phyloP scores from a whole-genome alignment of 768 basidiomycete genomes.

The Agrocybe pediades region DNA sequence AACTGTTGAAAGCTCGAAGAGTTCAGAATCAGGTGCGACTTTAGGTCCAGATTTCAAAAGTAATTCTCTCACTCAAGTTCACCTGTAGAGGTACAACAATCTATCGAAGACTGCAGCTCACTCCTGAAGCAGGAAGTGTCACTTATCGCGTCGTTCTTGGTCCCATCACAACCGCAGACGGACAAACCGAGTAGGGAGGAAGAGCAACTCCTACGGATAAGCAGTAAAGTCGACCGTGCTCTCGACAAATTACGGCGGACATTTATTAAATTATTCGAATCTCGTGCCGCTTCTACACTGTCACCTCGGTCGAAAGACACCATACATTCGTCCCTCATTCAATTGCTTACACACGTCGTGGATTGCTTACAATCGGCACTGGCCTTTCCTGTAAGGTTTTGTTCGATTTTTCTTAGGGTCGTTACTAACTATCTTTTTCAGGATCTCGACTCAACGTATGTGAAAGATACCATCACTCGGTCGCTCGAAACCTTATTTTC shows the following conservation, averaged over 20 bases:
- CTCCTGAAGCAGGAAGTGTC: slow-evolving; percentile 9
- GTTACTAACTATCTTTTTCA: not conserved
- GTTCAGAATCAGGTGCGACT: slow-evolving; percentile 7
- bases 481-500: slow-evolving; percentile 23
- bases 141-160: not conserved
- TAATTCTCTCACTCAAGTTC: not conserved
- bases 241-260: slow-evolving; percentile 59
- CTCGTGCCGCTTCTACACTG: slow-evolving; percentile 3
- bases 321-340: slow-evolving; percentile 3
- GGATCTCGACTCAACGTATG: slow-evolving; percentile 8
- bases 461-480: slow-evolving; percentile 21
- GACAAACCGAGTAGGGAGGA: slow-evolving; percentile 17
- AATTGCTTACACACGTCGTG: slow-evolving; percentile 10
- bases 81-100: slow-evolving; percentile 1
- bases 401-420: not conserved
- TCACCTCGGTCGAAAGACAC: not conserved
- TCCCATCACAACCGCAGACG: slow-evolving; percentile 3
- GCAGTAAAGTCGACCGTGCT: slow-evolving; percentile 59
- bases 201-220: slow-evolving; percentile 38
- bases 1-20: slow-evolving; percentile 12
- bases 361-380: slow-evolving; percentile 5
- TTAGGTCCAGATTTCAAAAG: not conserved
- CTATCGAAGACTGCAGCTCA: slow-evolving; percentile 6
- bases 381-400: slow-evolving; percentile 9
- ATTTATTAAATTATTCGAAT: slow-evolving; percentile 50